Conservation (phyloP, 768 basidiomycete species). For the Suillus discolor region DNA sequence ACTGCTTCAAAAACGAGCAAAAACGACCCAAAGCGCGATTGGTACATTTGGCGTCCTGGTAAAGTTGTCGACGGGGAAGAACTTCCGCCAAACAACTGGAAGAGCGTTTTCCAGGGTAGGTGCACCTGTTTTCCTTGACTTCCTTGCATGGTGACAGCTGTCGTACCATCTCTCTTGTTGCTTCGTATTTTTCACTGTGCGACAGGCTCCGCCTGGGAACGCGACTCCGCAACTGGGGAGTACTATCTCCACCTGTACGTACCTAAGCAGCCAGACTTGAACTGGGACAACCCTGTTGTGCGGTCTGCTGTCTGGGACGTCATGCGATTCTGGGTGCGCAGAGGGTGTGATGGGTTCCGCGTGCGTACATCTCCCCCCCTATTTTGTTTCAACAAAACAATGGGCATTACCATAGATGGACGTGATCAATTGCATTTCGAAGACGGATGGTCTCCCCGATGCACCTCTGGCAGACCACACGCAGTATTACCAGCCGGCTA, state of each 20-base stretch:
- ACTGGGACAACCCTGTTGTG: slow-evolving; percentile 60
- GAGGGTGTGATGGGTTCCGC: slow-evolving; percentile 76
- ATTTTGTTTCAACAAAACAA: not conserved
- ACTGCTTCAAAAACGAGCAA: too few relatives aligned
- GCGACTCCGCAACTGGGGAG: slow-evolving; percentile 62
- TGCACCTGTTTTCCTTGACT: not conserved
- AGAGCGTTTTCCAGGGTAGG: slow-evolving; percentile 62
- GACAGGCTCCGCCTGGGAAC: slow-evolving; percentile 70
- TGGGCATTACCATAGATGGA: slow-evolving; percentile 52
- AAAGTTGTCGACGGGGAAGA: slow-evolving; percentile 54
- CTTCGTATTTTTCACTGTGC: not conserved
- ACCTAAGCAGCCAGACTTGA: slow-evolving; percentile 71
- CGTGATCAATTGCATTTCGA: slow-evolving; percentile 70
- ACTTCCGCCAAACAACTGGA: slow-evolving; percentile 76
- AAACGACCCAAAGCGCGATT: too few relatives aligned
- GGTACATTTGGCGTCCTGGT: too few relatives aligned
- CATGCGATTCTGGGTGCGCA: slow-evolving; percentile 69
- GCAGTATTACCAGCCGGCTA: slow-evolving; percentile 55
- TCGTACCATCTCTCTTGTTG: not conserved
- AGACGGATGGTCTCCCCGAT: slow-evolving; percentile 64
- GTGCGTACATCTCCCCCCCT: slow-evolving; percentile 39
- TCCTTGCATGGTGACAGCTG: not conserved
- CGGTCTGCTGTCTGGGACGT: too few relatives aligned
- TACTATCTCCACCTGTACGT: slow-evolving; percentile 75
- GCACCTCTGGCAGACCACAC: slow-evolving; percentile 57